Base-by-base conservation (phyloP, 768 basidiomycete genomes). In the Tricholomella constricta region DNA sequence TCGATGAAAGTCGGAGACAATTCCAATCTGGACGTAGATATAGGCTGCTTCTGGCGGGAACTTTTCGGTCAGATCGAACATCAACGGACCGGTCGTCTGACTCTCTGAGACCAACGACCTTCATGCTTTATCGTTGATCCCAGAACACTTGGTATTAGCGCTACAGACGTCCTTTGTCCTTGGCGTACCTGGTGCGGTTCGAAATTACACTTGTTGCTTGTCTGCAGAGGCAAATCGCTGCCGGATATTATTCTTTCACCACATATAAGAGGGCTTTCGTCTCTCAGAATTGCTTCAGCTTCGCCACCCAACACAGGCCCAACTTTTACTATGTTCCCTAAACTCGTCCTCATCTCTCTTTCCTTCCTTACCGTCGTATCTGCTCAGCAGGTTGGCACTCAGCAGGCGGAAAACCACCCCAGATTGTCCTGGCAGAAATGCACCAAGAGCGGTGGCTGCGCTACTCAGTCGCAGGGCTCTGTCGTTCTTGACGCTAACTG, bases 401-500 rank as follows among this genome's bases (percentile, higher is more conserved):
- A n/a, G n/a, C n/a, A n/a, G n/a, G n/a, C n/a, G n/a, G n/a, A n/a
- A n/a, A n/a, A n/a, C n/a, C n/a, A n/a, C n/a, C n/a, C n/a, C n/a
- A 75, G 52, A 82, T n/a, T n/a, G n/a, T n/a, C n/a, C n/a, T n/a
- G n/a, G n/a, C n/a, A n/a, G n/a, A n/a, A n/a, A n/a, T n/a, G 81
- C 66, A 76, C 80, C 17, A 46, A 46, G 23, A 47, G 61, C 23
- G 74, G 77, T 40, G 65, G 67, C 19, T 80, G 80, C 69, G 69
- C 65, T 11, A 72, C 69, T 17, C 62, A 65, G 32, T 56, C 62
- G 26, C 27, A 44, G n/a, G 69, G 69, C 3, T 48, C 65, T 20
- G 70, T 83, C 62, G 75, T 77, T 35, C 74, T 83, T 65, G 81
- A 82, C 66, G 60, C 76, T 54, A 82, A 82, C 73, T 83, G 79